phyloP scores from a whole-genome alignment of 352 stramenopile species.

The Blastocystis sp. region DNA sequence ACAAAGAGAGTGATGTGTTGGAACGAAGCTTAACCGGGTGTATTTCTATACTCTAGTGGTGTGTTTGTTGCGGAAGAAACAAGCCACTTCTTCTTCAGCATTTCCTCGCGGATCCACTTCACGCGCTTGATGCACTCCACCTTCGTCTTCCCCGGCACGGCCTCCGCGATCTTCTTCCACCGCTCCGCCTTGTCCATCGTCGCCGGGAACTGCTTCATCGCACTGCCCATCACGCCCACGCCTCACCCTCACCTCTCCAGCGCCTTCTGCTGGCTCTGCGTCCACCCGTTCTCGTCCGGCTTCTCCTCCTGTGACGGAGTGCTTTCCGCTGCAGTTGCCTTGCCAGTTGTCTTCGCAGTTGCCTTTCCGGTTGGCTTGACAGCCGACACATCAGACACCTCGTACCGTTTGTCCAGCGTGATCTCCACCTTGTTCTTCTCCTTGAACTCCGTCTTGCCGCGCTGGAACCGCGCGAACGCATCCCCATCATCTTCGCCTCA shows the following conservation, averaged over 20 bases:
- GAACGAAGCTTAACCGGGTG: neutral
- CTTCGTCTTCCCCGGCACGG: slow-evolving; percentile 81
- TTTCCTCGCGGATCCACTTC: slow-evolving; percentile 77
- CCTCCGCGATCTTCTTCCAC: slow-evolving; percentile 80
- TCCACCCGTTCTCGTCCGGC: slow-evolving; percentile 75
- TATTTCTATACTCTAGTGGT: slow-evolving; percentile 54
- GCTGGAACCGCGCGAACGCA: slow-evolving; percentile 70
- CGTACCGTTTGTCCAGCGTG: slow-evolving; percentile 70
- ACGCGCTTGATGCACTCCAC: slow-evolving; percentile 84
- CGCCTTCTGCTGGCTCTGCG: slow-evolving; percentile 79
- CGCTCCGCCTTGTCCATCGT: slow-evolving; percentile 87
- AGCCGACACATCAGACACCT: neutral
- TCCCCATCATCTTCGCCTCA: slow-evolving; percentile 24
- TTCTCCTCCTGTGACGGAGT: slow-evolving; percentile 72
- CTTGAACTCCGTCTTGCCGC: slow-evolving; percentile 71
- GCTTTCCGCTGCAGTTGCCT: slow-evolving; percentile 73
- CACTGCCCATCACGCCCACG: slow-evolving; percentile 70
- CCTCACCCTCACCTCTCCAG: slow-evolving; percentile 75
- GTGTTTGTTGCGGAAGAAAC: neutral
- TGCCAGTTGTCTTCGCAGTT: slow-evolving; percentile 61
- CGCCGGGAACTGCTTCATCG: slow-evolving; percentile 77
- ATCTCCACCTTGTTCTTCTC: slow-evolving; percentile 74
- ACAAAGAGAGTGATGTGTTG: neutral
- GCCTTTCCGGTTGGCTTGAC: neutral
- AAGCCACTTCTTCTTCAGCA: slow-evolving; percentile 34